Percentiles rank a stretch among this genome's conserved stretches.
These are phyloP conservation scores for Xerocomellus dryophilus DNA, from an alignment of 768 basidiomycete genomes.

Conservation along the genomic window DNA sequence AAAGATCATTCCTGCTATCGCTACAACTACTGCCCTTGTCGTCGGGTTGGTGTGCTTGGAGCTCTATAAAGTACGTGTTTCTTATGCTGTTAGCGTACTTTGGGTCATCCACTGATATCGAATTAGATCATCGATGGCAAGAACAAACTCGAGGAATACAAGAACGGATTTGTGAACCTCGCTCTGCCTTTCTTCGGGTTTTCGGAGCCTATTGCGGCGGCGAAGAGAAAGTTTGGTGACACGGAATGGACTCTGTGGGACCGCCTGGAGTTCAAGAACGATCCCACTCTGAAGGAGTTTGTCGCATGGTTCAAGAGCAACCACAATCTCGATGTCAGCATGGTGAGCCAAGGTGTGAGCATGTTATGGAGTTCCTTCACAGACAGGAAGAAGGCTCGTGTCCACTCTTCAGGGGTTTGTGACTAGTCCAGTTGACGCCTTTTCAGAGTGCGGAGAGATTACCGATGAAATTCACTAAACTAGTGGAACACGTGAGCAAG, in stretches of 20 bases:
- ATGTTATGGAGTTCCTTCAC: constrained; percentile 98
- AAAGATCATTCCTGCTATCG: constrained; percentile 99
- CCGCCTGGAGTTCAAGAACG: constrained; percentile 86
- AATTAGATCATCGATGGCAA: constrained; percentile 90
- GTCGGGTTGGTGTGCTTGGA: constrained; percentile 96
- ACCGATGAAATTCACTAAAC: constrained; percentile 83
- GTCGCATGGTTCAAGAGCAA: constrained; percentile 78
- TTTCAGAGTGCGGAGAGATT: constrained; percentile 80
- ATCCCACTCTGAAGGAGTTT: constrained; percentile 86
- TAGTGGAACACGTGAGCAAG: constrained; percentile 94
- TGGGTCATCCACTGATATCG: neutral
- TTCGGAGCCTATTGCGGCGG: constrained; percentile 91
- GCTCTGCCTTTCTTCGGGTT: constrained; percentile 99
- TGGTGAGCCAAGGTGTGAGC: constrained; percentile 97
- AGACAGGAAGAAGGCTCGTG: constrained; percentile 82
- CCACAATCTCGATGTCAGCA: constrained; percentile 84
- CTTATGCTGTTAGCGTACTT: neutral
- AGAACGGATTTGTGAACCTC: constrained; percentile 98
- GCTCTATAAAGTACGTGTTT: constrained; percentile 77
- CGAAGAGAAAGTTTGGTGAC: constrained; percentile 82
- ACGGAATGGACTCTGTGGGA: constrained; percentile 99
- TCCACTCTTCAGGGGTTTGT: neutral
- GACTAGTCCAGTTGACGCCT: constrained; percentile 4
- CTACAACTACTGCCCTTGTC: constrained; percentile 95
- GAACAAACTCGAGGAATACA: constrained; percentile 89